Conservation (phyloP, 768 basidiomycete species). For the Lanmaoa rubissima region DNA sequence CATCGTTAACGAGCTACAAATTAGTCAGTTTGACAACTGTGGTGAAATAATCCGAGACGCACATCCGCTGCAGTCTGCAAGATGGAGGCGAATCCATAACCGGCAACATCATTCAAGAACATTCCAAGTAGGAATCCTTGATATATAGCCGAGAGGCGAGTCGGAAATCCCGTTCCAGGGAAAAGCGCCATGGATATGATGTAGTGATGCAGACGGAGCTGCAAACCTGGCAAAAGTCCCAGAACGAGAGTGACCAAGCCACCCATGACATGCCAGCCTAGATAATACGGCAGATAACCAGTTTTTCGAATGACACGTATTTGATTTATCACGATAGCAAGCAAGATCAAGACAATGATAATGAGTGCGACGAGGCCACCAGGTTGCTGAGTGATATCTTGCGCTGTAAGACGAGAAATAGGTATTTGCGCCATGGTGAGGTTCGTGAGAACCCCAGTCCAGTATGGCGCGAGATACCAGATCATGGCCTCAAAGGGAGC, state of each 20-base stretch:
- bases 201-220: constrained; percentile 80
- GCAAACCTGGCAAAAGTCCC: constrained; percentile 63
- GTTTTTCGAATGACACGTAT: constrained; percentile 80
- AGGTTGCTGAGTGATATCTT: constrained; percentile 61
- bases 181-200: constrained; percentile 72
- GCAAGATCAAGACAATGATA: constrained; percentile 61
- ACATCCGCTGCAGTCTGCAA: constrained; percentile 74
- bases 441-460: constrained; percentile 76
- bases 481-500: constrained; percentile 71
- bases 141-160: constrained; percentile 72
- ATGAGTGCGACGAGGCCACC: constrained; percentile 70
- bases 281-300: constrained; percentile 77
- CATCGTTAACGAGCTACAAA: constrained; percentile 68
- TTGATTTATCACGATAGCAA: constrained; percentile 68
- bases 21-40: background rate
- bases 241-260: constrained; percentile 66
- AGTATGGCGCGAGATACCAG: constrained; percentile 75
- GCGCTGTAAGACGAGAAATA: constrained; percentile 68
- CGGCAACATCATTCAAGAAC: constrained; percentile 76
- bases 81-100: constrained; percentile 78
- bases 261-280: constrained; percentile 69
- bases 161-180: constrained; percentile 79
- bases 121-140: constrained; percentile 82
- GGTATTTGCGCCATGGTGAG: constrained; percentile 71
- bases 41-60: constrained; percentile 20